Conservation (phyloP, 805 yeast species). For the Yarrowia deformans region DNA sequence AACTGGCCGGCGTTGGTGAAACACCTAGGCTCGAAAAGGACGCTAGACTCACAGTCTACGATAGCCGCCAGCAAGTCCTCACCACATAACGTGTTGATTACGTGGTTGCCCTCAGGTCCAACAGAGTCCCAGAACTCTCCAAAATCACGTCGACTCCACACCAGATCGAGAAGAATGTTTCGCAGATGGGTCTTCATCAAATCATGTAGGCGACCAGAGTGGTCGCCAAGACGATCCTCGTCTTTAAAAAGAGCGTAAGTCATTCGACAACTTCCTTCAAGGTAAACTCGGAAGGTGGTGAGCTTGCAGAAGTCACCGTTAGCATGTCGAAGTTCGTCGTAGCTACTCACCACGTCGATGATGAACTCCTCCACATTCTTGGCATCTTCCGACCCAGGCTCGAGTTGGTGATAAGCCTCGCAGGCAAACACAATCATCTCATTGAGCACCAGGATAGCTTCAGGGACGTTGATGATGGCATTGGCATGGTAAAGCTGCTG, state of each 20-base stretch:
- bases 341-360: constrained; percentile 3
- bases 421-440: constrained; percentile 32
- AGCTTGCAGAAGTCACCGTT: constrained; percentile 32
- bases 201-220: constrained; percentile 1
- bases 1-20: constrained; percentile 34
- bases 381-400: constrained; percentile 1
- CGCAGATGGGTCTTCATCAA: constrained; percentile 21
- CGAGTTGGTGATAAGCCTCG: constrained; percentile 13
- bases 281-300: constrained; percentile 25
- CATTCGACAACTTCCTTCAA: constrained; percentile 28
- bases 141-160: constrained; percentile 26
- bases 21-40: constrained; percentile 20
- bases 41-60: constrained; percentile 20
- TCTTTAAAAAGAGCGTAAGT: constrained; percentile 25
- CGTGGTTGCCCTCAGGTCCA: constrained; percentile 30
- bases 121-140: constrained; percentile 39
- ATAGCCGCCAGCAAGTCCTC: constrained; percentile 22
- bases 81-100: constrained; percentile 30
- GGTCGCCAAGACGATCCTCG: not conserved
- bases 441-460: constrained; percentile 29
- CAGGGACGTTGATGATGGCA: constrained; percentile 26
- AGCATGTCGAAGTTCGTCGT: constrained; percentile 24
- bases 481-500: constrained; percentile 6
- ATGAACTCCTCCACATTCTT: constrained; percentile 14
- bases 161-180: constrained; percentile 20